Evolutionary conservation across 345 rosid genomes (phyloP), one percentile per base, ranked within the genome.

Genomic region (Triadica sebifera): DNA sequence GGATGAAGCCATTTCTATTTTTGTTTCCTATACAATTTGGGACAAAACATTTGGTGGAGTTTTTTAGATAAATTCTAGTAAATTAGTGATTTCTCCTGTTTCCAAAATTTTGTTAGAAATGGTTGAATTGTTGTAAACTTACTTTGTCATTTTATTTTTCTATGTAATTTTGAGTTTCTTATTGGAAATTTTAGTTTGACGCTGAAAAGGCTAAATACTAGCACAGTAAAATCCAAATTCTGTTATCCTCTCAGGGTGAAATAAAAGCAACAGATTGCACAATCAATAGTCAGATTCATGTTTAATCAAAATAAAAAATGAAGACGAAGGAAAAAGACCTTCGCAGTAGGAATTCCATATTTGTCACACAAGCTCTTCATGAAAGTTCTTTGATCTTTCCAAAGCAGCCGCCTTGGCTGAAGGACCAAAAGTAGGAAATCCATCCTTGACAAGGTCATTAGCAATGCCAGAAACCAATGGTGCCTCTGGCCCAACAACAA

Each of bases 401-500:
- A 95, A 75, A 66, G 96, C 97, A 71, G 98, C 99, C 56, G 99
- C 99, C 85, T 93, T 90, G 8, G 93, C 89, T 45, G 99, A 93
- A 58, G 97, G 97, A 10, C 99, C 99, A 72, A 93, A 93, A 19
- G 97, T 85, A 45, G 93, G 96, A 57, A 93, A 87, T 56, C 92
- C 86, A 9, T 87, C 91, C 66, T 85, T 79, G 24, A 81, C 87
- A 15, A 94, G 77, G 77, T 91, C 90, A 85, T 91, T 94, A 15
- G 88, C 86, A 51, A 95, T 93, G 55, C 98, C 99, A 0, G 94
- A 84, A 81, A 95, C 98, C 69, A 95, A 88, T 64, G 98, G 96
- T 77, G 90, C 94, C 87, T 95, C 98, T 43, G 99, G 99, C 16
- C 97, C 98, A 22, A 94, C 96, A 38, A 95, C 98, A 67, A 95